These are phyloP conservation scores for Ophioceras dolichostomum DNA, from an alignment of 2,329 filamentous ascomycete genomes.

Conservation along the genomic window DNA sequence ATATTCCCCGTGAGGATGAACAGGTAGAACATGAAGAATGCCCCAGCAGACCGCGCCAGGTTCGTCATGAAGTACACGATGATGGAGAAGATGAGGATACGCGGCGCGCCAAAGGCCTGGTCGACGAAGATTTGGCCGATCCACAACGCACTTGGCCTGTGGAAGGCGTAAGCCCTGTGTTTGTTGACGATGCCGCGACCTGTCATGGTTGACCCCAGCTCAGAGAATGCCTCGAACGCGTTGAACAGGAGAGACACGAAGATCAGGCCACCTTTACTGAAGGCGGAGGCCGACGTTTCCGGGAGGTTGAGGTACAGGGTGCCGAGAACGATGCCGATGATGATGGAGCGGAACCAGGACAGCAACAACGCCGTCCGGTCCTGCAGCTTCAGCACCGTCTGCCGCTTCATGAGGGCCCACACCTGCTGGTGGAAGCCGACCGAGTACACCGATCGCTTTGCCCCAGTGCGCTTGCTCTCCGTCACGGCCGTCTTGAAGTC, in stretches of 20 bases:
- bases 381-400: constrained; percentile 77
- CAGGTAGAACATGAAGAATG: constrained; percentile 68
- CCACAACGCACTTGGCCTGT: constrained; percentile 71
- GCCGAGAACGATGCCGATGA: constrained; percentile 68
- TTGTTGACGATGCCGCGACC: constrained; percentile 72
- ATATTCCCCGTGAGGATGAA: constrained; percentile 58
- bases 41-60: constrained; percentile 54
- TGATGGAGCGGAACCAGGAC: constrained; percentile 54
- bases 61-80: constrained; percentile 74
- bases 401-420: constrained; percentile 72
- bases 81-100: constrained; percentile 60
- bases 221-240: constrained; percentile 75
- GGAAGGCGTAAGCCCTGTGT: constrained; percentile 72
- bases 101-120: constrained; percentile 54
- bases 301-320: constrained; percentile 66
- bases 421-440: constrained; percentile 75
- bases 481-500: constrained; percentile 66
- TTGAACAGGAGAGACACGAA: constrained; percentile 77
- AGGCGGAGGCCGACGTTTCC: constrained; percentile 55
- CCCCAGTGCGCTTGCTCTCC: constrained; percentile 67
- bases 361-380: constrained; percentile 68
- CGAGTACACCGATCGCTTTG: constrained; percentile 67
- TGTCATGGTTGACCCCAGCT: constrained; percentile 63
- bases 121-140: constrained; percentile 76
- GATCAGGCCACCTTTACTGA: constrained; percentile 69